A percentile compares a stretch with the other conserved stretches of the same genome.
Evolutionary conservation across 495 filamentous ascomycete species (phyloP).

Genomic region (Bacidia rubella): DNA sequence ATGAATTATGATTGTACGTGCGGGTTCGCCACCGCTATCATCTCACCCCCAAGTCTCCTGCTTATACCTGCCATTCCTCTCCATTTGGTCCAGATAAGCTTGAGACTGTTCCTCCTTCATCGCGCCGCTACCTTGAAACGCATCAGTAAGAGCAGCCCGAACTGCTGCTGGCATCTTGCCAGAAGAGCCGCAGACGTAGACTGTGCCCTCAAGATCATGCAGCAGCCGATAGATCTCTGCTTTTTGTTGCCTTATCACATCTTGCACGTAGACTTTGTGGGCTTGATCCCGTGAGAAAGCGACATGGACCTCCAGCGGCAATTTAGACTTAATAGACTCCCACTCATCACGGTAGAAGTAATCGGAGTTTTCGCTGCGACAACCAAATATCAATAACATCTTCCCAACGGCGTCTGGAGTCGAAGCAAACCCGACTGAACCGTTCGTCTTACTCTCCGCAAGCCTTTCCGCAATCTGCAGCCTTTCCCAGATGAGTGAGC

Average conservation of each 20-base stretch:
- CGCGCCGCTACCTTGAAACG: slow-evolving; percentile 35
- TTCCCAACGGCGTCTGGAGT: slow-evolving; percentile 19
- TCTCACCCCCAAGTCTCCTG: slow-evolving; percentile 56
- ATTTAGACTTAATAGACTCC: slow-evolving; percentile 21
- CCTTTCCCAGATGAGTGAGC: slow-evolving; percentile 64
- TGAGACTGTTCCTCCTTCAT: slow-evolving; percentile 39
- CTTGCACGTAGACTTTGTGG: slow-evolving; percentile 81
- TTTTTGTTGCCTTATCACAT: slow-evolving; percentile 53
- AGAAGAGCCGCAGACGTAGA: slow-evolving; percentile 73
- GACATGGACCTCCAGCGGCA: slow-evolving; percentile 45
- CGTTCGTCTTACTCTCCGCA: slow-evolving; percentile 22
- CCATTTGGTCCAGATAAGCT: slow-evolving; percentile 44
- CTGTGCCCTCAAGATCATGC: slow-evolving; percentile 35
- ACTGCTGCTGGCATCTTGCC: slow-evolving; percentile 85
- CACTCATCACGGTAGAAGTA: slow-evolving; percentile 75
- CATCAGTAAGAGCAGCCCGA: slow-evolving; percentile 63
- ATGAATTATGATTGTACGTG: neutral
- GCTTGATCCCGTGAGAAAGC: slow-evolving; percentile 74
- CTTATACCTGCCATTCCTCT: slow-evolving; percentile 55
- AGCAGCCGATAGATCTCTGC: slow-evolving; percentile 45
- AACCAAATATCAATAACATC: slow-evolving; percentile 60
- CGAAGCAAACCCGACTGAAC: slow-evolving; percentile 18
- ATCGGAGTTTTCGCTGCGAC: slow-evolving; percentile 57
- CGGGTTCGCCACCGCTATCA: neutral
- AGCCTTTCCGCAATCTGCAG: slow-evolving; percentile 17